These are phyloP conservation scores for Dactylonectria macrodidyma DNA, from an alignment of 2,329 filamentous ascomycete species.

Conservation along the genomic window DNA sequence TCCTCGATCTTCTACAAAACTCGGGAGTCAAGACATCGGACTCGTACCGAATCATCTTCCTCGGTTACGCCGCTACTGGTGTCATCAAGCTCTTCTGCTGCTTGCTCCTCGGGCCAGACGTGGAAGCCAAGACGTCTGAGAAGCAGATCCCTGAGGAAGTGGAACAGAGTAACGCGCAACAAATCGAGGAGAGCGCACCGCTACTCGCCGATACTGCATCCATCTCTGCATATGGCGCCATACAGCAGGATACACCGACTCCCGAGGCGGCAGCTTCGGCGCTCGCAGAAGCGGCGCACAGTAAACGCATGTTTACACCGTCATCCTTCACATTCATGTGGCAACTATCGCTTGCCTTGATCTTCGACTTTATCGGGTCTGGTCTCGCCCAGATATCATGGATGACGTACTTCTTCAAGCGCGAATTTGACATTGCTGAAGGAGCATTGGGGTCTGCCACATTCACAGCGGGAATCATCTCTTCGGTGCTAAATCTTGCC, in stretches of 20 bases:
- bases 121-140: constrained; percentile 24
- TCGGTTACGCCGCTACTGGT: constrained; percentile 36
- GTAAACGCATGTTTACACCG: constrained; percentile 34
- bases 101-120: constrained; percentile 30
- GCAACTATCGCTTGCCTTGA: constrained; percentile 40
- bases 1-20: constrained; percentile 33
- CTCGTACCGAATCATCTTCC: constrained; percentile 37
- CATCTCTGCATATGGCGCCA: constrained; percentile 28
- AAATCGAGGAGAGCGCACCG: constrained; percentile 22
- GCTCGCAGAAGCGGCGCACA: neutral
- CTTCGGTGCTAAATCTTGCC: constrained; percentile 40
- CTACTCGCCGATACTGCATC: constrained; percentile 13
- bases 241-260: neutral
- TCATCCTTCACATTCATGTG: constrained; percentile 40
- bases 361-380: constrained; percentile 40
- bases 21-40: constrained; percentile 26
- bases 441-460: constrained; percentile 39
- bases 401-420: constrained; percentile 45
- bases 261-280: constrained; percentile 8
- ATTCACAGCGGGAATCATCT: constrained; percentile 42
- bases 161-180: neutral
- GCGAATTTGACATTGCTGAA: constrained; percentile 42
- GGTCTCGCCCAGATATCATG: constrained; percentile 44
- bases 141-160: constrained; percentile 25
- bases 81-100: constrained; percentile 37